These are phyloP conservation scores for Globisporangium alternatum DNA, from an alignment of 352 stramenopile genomes.

Conservation along the genomic window DNA sequence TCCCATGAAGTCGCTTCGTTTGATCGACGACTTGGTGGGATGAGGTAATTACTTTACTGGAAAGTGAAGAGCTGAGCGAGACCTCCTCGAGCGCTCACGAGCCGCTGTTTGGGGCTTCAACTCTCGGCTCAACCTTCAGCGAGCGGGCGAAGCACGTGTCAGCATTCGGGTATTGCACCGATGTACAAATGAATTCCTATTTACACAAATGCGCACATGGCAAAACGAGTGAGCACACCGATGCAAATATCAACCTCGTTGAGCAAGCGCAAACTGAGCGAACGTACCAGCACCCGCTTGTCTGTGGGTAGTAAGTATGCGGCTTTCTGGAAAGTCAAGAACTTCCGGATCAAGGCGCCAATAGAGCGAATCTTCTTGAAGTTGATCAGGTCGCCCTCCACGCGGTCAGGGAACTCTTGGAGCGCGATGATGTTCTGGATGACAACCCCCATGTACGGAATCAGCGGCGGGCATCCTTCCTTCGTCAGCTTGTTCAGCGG, in stretches of 20 bases:
- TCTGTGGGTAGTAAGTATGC: conserved; percentile 78
- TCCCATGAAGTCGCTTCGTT: neutral
- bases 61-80: neutral
- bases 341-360: conserved; percentile 47
- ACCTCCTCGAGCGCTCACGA: conserved; percentile 8
- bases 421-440: conserved; percentile 84
- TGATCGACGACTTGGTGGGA: neutral
- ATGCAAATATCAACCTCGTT: neutral
- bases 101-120: conserved; percentile 36
- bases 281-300: conserved; percentile 76
- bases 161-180: conserved; percentile 53
- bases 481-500: conserved; percentile 80
- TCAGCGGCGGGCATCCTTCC: conserved; percentile 59
- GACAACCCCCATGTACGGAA: conserved; percentile 83
- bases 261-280: neutral
- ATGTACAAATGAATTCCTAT: conserved; percentile 75
- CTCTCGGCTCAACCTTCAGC: conserved; percentile 77
- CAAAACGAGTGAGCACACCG: neutral
- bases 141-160: conserved; percentile 82
- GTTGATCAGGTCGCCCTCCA: conserved; percentile 80
- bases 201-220: conserved; percentile 6
- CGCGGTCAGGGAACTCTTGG: conserved; percentile 77
- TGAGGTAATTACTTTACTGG: neutral
- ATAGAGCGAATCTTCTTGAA: conserved; percentile 88
- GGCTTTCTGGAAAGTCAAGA: conserved; percentile 67